phyloP scores from a whole-genome alignment of 179 eudicot species.

The Vitellaria paradoxa region DNA sequence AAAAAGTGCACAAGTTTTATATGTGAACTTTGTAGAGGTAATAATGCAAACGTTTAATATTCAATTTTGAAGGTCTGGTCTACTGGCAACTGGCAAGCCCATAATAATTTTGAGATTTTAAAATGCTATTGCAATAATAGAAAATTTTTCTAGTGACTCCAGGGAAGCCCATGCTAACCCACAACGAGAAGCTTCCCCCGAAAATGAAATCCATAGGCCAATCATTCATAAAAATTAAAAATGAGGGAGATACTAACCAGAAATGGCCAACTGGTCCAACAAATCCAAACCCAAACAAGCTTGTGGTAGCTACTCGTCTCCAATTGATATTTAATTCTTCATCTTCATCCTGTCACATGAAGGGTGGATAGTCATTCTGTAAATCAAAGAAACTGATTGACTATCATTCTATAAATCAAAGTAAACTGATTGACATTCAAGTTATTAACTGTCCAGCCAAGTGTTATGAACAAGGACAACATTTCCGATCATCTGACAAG shows the following conservation, averaged over 20 bases:
- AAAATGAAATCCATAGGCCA: neutral
- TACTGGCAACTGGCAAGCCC: neutral
- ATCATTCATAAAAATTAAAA: neutral
- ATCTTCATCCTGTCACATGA: conserved; percentile 51
- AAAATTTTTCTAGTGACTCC: neutral
- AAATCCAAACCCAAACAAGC: conserved; percentile 92
- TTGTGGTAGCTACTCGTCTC: conserved; percentile 92
- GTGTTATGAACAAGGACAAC: neutral
- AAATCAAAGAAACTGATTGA: neutral
- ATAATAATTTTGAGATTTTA: neutral
- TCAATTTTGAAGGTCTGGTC: neutral
- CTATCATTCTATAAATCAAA: neutral
- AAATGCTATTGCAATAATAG: neutral
- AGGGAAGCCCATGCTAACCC: neutral
- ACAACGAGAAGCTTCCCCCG: conserved; percentile 2
- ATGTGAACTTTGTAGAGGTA: too few relatives aligned
- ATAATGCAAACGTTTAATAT: too few relatives aligned
- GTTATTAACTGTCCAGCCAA: neutral
- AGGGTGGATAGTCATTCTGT: neutral
- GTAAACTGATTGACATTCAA: neutral
- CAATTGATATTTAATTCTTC: conserved; percentile 67
- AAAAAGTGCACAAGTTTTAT: too few relatives aligned
- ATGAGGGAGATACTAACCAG: conserved; percentile 57
- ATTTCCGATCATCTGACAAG: neutral
- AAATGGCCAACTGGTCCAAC: conserved; percentile 97